Conservation (phyloP, 23 red algal genomes). For the Gracilariopsis chorda region DNA sequence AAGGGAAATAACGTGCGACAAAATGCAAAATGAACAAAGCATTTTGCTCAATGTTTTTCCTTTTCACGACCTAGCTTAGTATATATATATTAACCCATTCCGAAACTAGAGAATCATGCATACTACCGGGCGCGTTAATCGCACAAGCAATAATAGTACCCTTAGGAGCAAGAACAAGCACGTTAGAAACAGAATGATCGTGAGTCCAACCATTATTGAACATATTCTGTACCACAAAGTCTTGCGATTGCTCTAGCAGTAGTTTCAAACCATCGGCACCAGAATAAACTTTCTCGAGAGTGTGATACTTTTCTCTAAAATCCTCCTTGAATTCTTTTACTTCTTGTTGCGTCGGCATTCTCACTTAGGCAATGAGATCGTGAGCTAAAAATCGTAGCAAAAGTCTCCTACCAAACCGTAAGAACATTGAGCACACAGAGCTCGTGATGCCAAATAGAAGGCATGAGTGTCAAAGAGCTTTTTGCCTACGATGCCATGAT, state of each 20-base stretch:
- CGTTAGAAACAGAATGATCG: background rate
- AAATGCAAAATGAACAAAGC: background rate
- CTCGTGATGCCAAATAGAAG: too few species aligned
- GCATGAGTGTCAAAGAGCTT: too few species aligned
- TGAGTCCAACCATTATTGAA: background rate
- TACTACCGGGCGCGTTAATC: too few species aligned
- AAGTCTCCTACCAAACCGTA: background rate
- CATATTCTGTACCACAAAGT: too few species aligned
- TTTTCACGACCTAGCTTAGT: background rate
- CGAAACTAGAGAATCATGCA: background rate
- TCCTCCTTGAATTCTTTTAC: background rate
- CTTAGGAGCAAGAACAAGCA: conserved; percentile 5
- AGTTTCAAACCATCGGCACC: conserved; percentile 14
- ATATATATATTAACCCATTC: background rate
- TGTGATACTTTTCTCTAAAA: background rate
- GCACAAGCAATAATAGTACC: background rate
- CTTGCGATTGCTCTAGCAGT: background rate
- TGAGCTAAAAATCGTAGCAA: background rate
- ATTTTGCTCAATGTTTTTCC: background rate
- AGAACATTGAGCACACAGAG: conserved; percentile 4
- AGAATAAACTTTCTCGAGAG: background rate
- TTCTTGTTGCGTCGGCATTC: background rate
- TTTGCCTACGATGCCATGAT: too few species aligned
- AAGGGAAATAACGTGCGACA: background rate
- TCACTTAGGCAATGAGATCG: background rate